Conservation (phyloP, 2,329 filamentous ascomycete species). For the Fusarium sp. region DNA sequence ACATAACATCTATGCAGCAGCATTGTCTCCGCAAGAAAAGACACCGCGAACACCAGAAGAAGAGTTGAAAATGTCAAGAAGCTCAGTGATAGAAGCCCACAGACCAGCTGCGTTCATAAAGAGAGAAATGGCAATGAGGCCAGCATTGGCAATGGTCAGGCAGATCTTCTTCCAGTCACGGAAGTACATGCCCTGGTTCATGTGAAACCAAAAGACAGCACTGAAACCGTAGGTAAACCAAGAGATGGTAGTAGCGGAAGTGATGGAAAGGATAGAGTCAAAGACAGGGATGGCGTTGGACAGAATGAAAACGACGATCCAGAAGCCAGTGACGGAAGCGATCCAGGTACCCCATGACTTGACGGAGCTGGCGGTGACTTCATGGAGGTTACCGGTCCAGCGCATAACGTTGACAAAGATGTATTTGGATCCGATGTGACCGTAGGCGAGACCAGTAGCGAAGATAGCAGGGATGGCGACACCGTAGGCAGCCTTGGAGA, state of each 20-base stretch:
- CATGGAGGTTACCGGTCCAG: constrained; percentile 26
- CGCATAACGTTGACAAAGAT: constrained; percentile 37
- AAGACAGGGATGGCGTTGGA: constrained; percentile 48
- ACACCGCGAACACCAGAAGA: constrained; percentile 33
- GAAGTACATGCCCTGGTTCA: constrained; percentile 36
- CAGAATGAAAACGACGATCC: constrained; percentile 44
- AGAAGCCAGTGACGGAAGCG: constrained; percentile 39
- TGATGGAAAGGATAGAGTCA: constrained; percentile 46
- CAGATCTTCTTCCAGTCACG: constrained; percentile 40
- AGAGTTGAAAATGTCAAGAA: constrained; percentile 38
- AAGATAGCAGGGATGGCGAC: constrained; percentile 40
- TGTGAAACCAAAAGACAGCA: constrained; percentile 44
- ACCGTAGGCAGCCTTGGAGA: constrained; percentile 42
- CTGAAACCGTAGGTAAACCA: constrained; percentile 46
- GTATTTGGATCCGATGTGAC: constrained; percentile 46
- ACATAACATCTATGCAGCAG: constrained; percentile 3
- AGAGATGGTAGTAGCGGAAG: constrained; percentile 43
- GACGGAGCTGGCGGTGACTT: constrained; percentile 37
- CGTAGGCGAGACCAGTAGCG: constrained; percentile 40
- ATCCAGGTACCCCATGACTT: constrained; percentile 46
- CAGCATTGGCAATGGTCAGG: constrained; percentile 34
- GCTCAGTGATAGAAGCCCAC: constrained; percentile 43
- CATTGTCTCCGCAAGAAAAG: constrained; percentile 42
- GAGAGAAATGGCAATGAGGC: constrained; percentile 37
- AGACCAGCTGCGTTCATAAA: constrained; percentile 45